Conservation (phyloP, 139 green algal species). For the Eudorina sp. region DNA sequence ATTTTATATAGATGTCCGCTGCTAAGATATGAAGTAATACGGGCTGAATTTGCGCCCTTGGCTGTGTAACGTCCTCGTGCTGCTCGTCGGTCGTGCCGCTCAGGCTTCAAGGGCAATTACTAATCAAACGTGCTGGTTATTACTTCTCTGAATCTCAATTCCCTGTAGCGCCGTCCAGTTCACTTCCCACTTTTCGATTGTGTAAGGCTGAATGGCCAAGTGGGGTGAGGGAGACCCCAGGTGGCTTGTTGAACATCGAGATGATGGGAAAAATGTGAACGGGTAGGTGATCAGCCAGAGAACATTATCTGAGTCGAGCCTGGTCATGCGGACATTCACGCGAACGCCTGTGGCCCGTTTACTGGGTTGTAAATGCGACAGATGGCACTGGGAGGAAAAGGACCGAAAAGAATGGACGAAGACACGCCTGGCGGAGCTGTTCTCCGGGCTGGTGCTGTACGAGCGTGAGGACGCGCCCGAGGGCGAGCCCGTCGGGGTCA, state of each 20-base stretch:
- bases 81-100: too few species aligned
- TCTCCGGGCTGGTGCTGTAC: conserved; percentile 53
- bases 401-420: conserved; percentile 73
- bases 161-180: too few species aligned
- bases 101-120: too few species aligned
- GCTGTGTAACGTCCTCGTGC: too few species aligned
- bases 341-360: not conserved
- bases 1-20: too few species aligned
- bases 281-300: conserved; percentile 16
- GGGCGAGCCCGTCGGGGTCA: conserved; percentile 46
- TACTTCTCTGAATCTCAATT: too few species aligned
- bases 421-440: conserved; percentile 71
- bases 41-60: too few species aligned
- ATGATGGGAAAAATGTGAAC: conserved; percentile 70
- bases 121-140: too few species aligned
- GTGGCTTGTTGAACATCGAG: conserved; percentile 65
- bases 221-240: conserved; percentile 74
- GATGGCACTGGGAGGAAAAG: conserved; percentile 80
- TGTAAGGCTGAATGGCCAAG: conserved; percentile 81
- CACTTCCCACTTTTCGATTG: not conserved
- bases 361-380: not conserved
- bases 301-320: too few species aligned
- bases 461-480: not conserved
- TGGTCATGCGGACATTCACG: not conserved
- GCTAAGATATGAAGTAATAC: too few species aligned